Evolutionary conservation across 2,329 filamentous ascomycete genomes (phyloP), one percentile per base, ranked within the genome.

Genomic region (Dendryphion nanum): DNA sequence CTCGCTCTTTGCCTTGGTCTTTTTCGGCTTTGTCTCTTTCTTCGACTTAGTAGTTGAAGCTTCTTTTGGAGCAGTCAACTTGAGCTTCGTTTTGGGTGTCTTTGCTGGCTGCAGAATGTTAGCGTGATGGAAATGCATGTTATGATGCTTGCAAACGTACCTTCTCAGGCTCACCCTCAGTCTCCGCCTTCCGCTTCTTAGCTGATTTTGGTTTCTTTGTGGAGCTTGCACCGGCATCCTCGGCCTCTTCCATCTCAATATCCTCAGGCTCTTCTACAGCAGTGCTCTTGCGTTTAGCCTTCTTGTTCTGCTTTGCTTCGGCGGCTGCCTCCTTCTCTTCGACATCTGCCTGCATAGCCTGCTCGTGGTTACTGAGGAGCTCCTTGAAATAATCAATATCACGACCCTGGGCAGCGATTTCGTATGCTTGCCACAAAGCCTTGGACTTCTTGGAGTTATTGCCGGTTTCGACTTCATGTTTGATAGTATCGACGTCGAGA

Each of bases 371-470:
- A 13, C 63, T 58, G 31, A 97, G 76, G 45, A 96, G 74, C 10
- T 81, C 76, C 72, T 96, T 95, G 76, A 90, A 97, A 67, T 87
- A 80, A 4, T 84, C 74, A 21, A 98, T 72, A 38, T 86, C 79
- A 55, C 95, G 79, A 37, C 82, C 77, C 62, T 95, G 83, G 12
- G 84, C 76, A 8, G 90, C 91, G 42, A 96, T 78, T 45, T 82
- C 69, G 69, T 90, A 95, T 1, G 93, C 93, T 30, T 79, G 77
- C 61, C 85, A 76, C 5, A 98, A 73, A 42, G 82, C 76, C 70
- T 95, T 95, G 59, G 81, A 79, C 74, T 86, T 83, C 75, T 95
- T 96, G 70, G 84, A 81, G 72, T 94, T 95, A 37, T 83, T 83
- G 36, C 86, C 72, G 17, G 82, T 74, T 37, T 79, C 77, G 44